phyloP scores from a whole-genome alignment of 352 stramenopile genomes.

The Globisporangium spinosum region DNA sequence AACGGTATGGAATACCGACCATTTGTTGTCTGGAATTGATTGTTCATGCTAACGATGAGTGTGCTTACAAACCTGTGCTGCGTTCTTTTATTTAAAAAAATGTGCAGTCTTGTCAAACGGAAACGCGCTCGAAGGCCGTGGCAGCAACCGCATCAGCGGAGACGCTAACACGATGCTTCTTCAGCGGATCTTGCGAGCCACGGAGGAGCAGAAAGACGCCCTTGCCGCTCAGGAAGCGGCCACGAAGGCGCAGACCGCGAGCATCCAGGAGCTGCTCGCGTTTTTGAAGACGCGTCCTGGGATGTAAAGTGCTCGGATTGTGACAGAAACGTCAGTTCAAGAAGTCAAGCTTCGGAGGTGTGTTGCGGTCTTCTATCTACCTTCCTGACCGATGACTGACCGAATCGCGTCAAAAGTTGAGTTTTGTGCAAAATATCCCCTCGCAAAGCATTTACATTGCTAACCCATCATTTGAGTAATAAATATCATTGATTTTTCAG shows the following conservation, averaged over 20 bases:
- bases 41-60: not conserved
- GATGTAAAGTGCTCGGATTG: not conserved
- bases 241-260: not conserved
- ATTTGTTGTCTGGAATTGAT: not conserved
- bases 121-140: not conserved
- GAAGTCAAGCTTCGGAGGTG: too few species aligned
- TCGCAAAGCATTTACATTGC: too few species aligned
- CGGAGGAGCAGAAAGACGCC: conserved; percentile 1
- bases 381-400: too few species aligned
- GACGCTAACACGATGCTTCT: not conserved
- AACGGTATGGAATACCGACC: not conserved
- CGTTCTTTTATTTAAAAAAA: not conserved
- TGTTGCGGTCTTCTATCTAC: too few species aligned
- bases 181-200: not conserved
- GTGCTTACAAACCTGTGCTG: not conserved
- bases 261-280: not conserved
- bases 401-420: too few species aligned
- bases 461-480: too few species aligned
- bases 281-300: not conserved
- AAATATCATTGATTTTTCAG: too few species aligned
- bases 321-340: too few species aligned
- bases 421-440: too few species aligned
- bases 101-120: not conserved
- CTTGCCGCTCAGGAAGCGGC: not conserved
- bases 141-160: not conserved